Base-by-base conservation (phyloP, 1,139 yeast genomes). In the Pichia sp. region DNA sequence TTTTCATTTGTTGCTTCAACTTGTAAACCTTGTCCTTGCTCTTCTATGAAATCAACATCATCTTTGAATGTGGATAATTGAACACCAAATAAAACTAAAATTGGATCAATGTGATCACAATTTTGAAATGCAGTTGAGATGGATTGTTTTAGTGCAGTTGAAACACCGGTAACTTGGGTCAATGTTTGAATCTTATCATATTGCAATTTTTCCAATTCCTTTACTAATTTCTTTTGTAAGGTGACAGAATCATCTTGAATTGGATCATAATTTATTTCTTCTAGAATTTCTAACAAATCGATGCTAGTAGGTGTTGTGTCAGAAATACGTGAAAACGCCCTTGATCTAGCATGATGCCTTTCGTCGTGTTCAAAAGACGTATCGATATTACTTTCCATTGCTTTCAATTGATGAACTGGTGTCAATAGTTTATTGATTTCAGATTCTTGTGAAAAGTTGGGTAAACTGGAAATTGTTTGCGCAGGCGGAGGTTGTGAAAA, bases 1-100 rank as follows among this genome's bases (percentile, higher is more conserved):
- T 87, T 87, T 64, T 87, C 88, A 65, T 91, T 91, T 34, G 88
- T 83, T 5, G 93, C 81, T 57, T 83, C 85, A 4, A 90, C 85
- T 66, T 91, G 97, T 31, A 90, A 68, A 44, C 96, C 96, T 57
- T 83, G 81, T 2, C 90, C 83, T 59, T 86, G 87, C 38, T 75
- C 72, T 61, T 90, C 96, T 44, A 90, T 83, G 46, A 76, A 77
- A 41, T 77, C 75, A 44, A 90, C 80, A 51, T 86, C 93, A 8
- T 80, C 80, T 4, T 83, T 76, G 44, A 88, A 75, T 6, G 81
- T 74, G 17, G 81, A 74, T 44, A 83, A 65, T 56, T 82, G 79
- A 63, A 83, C 80, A 12, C 81, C 72, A 55, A 79, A 81, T 33
- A 77, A 67, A 3, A 82, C 76, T 47, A 83, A 62, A 20, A 74